These are phyloP conservation scores for Alternaria brassicae DNA, from an alignment of 2,329 filamentous ascomycete species.

Conservation along the genomic window DNA sequence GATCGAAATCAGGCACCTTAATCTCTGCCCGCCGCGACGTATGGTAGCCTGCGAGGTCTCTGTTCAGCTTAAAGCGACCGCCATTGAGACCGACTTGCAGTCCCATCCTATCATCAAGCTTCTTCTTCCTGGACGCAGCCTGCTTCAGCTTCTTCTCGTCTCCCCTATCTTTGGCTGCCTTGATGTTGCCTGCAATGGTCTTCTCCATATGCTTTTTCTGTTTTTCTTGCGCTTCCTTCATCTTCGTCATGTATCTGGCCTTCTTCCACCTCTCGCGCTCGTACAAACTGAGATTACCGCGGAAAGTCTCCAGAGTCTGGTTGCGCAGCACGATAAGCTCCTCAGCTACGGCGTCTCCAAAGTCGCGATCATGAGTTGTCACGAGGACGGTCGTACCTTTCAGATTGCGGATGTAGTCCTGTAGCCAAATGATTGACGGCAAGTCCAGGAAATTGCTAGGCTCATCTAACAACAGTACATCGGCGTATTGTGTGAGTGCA, in stretches of 20 bases:
- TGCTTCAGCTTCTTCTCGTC: constrained; percentile 88
- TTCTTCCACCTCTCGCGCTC: constrained; percentile 72
- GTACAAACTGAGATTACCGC: constrained; percentile 75
- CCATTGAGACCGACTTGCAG: constrained; percentile 75
- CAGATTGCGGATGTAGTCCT: constrained; percentile 69
- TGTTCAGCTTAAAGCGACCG: constrained; percentile 79
- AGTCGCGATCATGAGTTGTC: constrained; percentile 85
- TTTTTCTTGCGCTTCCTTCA: constrained; percentile 83
- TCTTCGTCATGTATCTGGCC: constrained; percentile 70
- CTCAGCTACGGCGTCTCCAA: constrained; percentile 75
- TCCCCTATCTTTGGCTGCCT: constrained; percentile 75
- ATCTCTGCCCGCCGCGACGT: constrained; percentile 68
- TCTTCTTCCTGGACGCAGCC: constrained; percentile 83
- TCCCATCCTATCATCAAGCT: constrained; percentile 81
- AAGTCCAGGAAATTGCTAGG: constrained; percentile 88
- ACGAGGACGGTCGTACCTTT: constrained; percentile 72
- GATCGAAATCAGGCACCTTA: constrained; percentile 69
- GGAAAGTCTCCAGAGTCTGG: constrained; percentile 74
- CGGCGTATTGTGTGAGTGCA: constrained; percentile 73
- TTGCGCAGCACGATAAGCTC: constrained; percentile 80
- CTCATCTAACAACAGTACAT: constrained; percentile 83
- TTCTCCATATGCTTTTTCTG: constrained; percentile 83
- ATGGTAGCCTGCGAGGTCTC: constrained; percentile 65
- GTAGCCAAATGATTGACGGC: constrained; percentile 83
- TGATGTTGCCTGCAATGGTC: constrained; percentile 76